These are phyloP conservation scores for Kazachstania africana DNA, from an alignment of 805 yeast species.

Conservation along the genomic window DNA sequence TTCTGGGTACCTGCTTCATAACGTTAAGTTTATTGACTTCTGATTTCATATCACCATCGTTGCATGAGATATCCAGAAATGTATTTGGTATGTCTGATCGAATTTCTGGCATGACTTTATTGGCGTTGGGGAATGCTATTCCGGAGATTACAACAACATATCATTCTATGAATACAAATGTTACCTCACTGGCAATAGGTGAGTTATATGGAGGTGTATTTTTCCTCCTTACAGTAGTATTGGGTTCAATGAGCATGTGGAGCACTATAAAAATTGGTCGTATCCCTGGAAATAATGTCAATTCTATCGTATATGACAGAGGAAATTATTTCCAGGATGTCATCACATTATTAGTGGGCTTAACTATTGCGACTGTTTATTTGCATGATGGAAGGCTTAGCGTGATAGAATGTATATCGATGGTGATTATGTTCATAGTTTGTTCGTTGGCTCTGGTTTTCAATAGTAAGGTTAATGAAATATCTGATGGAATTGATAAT, in stretches of 20 bases:
- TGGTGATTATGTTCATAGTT: too few relatives aligned
- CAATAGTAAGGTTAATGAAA: too few relatives aligned
- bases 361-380: conserved; percentile 36
- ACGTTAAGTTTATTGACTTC: conserved; percentile 72
- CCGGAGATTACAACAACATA: conserved; percentile 83
- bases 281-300: background rate
- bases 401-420: conserved; percentile 39
- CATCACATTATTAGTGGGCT: conserved; percentile 41
- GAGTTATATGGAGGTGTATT: conserved; percentile 87
- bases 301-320: conserved; percentile 21
- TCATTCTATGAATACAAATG: conserved; percentile 63
- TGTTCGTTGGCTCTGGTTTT: too few relatives aligned
- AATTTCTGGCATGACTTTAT: conserved; percentile 71
- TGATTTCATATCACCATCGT: conserved; percentile 69
- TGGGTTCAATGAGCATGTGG: conserved; percentile 62
- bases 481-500: too few relatives aligned
- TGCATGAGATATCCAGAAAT: conserved; percentile 48
- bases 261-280: conserved; percentile 1
- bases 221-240: conserved; percentile 66
- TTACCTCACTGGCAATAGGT: conserved; percentile 72
- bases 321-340: conserved; percentile 49
- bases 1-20: conserved; percentile 37
- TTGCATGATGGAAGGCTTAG: conserved; percentile 45
- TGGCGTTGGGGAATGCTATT: conserved; percentile 87
- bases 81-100: conserved; percentile 57